phyloP scores from a whole-genome alignment of 2,329 filamentous ascomycete species.

The Cylindrodendrum hubeiense region DNA sequence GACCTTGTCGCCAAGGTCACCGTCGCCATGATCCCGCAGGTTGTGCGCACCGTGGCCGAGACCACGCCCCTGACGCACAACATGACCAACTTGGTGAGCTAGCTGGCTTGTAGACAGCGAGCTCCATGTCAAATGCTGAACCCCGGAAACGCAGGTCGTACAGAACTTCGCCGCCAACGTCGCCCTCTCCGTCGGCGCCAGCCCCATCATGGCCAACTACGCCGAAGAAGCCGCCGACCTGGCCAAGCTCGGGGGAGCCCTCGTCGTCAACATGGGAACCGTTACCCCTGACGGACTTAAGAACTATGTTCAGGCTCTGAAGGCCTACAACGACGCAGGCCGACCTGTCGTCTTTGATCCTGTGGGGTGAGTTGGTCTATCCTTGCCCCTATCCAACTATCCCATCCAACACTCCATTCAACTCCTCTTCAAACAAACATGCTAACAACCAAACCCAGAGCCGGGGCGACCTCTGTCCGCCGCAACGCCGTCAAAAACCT shows the following conservation, averaged over 20 bases:
- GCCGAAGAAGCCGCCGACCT: conserved; percentile 86
- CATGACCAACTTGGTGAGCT: conserved; percentile 87
- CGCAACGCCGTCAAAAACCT: conserved; percentile 78
- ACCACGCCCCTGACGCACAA: conserved; percentile 87
- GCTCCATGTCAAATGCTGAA: background rate
- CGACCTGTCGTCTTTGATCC: conserved; percentile 88
- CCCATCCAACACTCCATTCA: background rate
- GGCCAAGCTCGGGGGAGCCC: conserved; percentile 78
- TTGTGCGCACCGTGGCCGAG: conserved; percentile 72
- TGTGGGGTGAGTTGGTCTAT: conserved; percentile 72
- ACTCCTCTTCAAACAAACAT: background rate
- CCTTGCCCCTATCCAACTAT: background rate
- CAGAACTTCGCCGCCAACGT: conserved; percentile 96
- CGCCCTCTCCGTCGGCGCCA: conserved; percentile 84
- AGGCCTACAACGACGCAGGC: conserved; percentile 83
- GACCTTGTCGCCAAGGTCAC: conserved; percentile 61
- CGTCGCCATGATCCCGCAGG: conserved; percentile 62
- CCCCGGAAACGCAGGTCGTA: conserved; percentile 68
- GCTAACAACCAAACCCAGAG: conserved; percentile 55
- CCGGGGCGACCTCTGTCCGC: conserved; percentile 83
- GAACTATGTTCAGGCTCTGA: conserved; percentile 80
- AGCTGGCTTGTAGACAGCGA: background rate
- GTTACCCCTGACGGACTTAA: conserved; percentile 79
- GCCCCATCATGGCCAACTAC: conserved; percentile 94
- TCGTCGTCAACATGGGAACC: conserved; percentile 97